A percentile compares a stretch with the other conserved stretches of the same genome.
Evolutionary conservation across 352 stramenopile genomes (phyloP).

Genomic region (Globisporangium emineosum): DNA sequence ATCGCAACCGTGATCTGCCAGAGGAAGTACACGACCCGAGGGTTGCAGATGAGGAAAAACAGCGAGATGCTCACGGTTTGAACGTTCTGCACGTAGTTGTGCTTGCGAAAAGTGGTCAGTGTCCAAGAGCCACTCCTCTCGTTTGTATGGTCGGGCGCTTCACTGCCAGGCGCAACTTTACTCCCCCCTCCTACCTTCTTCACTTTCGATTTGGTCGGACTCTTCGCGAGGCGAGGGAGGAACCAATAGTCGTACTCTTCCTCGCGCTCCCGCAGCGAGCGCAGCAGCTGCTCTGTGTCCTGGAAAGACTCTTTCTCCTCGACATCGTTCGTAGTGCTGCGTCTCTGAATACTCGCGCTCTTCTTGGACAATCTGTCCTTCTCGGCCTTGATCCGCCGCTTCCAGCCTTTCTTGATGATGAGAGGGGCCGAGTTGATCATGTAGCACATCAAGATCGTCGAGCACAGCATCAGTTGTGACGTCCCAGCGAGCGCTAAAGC

Average conservation of each 20-base stretch:
- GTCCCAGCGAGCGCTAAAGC: constrained; percentile 41
- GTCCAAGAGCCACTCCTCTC: background rate
- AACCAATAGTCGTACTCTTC: constrained; percentile 68
- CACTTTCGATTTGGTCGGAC: background rate
- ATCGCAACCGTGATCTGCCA: constrained; percentile 57
- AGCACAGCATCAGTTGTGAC: constrained; percentile 51
- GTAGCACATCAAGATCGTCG: constrained; percentile 51
- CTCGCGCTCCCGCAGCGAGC: constrained; percentile 52
- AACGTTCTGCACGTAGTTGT: constrained; percentile 9
- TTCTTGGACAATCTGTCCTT: constrained; percentile 42
- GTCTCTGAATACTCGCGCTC: constrained; percentile 30
- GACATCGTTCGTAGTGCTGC: constrained; percentile 13
- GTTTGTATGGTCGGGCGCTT: background rate
- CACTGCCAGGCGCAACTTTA: background rate
- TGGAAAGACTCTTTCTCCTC: constrained; percentile 57
- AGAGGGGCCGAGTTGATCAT: constrained; percentile 63
- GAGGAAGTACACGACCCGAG: constrained; percentile 56
- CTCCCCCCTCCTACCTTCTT: background rate
- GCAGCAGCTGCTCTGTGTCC: constrained; percentile 58
- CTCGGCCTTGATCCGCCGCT: constrained; percentile 43
- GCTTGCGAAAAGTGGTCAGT: background rate
- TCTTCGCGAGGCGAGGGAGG: constrained; percentile 25
- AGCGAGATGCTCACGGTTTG: constrained; percentile 40
- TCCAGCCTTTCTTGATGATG: constrained; percentile 70
- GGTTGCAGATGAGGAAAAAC: constrained; percentile 47